Base-by-base conservation (phyloP, 2,329 filamentous ascomycete genomes). In the Apiospora koreana region DNA sequence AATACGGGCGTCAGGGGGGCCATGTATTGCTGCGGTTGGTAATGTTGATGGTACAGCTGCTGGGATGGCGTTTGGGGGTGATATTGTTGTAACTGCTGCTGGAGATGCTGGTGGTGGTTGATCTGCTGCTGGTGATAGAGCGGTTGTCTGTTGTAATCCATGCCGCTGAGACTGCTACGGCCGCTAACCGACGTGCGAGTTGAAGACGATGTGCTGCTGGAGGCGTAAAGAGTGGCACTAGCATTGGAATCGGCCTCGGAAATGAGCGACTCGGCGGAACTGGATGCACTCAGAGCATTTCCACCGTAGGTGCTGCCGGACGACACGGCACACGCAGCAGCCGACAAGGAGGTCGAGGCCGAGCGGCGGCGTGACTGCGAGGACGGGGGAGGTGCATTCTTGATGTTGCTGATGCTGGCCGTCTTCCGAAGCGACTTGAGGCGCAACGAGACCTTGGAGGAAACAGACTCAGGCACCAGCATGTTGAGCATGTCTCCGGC, bases 391-490 rank as follows among this genome's bases (percentile, higher is more conserved):
- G 66, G 66, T 31, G 64, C 64, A 25, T 68, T 48, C 43, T 48
- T 68, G 14, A 66, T 38, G 16, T 35, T 68, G 23, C 16, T 21
- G 14, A 25, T 38, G 66, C 66, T 68, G 45, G 46, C 28, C 28
- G 66, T 54, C 42, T 38, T 68, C 45, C 43, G 28, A 2, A 38
- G 31, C 45, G 31, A 23, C 21, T 54, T 68, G 3, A 54, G 31
- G 31, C 45, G 66, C 66, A 68, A 23, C 9, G 66, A 48, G 35
- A 68, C 66, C 45, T 48, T 45, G 28, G 66, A 68, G 28, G 66
- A 68, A 23, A 68, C 28, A 21, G 66, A 68, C 66, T 68, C 66
- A 43, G 66, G 66, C 66, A 68, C 21, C 28, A 68, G 8, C 66
- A 48, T 54, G 66, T 54, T 54, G 45, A 68, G 23, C 66, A 68